A percentile compares a stretch with the other conserved stretches of the same genome.
Evolutionary conservation across 371 early-diverging fungal genomes (phyloP).

Genomic region (Umbelopsis sp.): DNA sequence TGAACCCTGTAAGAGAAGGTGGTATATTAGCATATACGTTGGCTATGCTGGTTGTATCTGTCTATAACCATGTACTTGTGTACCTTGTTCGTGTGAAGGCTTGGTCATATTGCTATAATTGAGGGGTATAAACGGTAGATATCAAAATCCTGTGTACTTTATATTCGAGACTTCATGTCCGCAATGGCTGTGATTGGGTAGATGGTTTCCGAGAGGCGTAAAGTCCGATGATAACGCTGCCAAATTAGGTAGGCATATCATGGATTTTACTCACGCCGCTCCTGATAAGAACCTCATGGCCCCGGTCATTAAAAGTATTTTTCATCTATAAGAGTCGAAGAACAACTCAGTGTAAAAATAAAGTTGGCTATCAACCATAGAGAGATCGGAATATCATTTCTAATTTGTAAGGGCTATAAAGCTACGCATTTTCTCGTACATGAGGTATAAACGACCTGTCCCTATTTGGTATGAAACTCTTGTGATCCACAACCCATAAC

Average conservation of each 20-base stretch:
- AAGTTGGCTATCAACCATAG: too few relatives aligned
- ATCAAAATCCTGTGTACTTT: not conserved
- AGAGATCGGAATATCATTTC: too few relatives aligned
- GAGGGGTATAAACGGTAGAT: constrained; percentile 15
- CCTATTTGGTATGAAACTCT: too few relatives aligned
- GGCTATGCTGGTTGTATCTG: not conserved
- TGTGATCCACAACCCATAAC: too few relatives aligned
- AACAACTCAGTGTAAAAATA: too few relatives aligned
- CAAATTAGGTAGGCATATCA: constrained; percentile 3
- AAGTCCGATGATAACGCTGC: constrained; percentile 17
- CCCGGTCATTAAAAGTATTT: too few relatives aligned
- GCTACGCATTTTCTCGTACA: too few relatives aligned
- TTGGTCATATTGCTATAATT: not conserved
- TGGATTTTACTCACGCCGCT: constrained; percentile 14
- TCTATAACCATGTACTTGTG: not conserved
- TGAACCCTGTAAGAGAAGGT: not conserved
- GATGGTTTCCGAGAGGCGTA: constrained; percentile 1
- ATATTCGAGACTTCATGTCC: not conserved
- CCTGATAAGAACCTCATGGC: not conserved
- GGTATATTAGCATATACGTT: too few relatives aligned
- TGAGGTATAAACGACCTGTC: too few relatives aligned
- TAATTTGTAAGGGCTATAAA: too few relatives aligned
- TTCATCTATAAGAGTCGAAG: too few relatives aligned
- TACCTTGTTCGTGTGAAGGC: constrained; percentile 17
- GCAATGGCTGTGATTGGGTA: not conserved